Base-by-base conservation (phyloP, 352 stramenopile species). In the Pythium oligandrum region DNA sequence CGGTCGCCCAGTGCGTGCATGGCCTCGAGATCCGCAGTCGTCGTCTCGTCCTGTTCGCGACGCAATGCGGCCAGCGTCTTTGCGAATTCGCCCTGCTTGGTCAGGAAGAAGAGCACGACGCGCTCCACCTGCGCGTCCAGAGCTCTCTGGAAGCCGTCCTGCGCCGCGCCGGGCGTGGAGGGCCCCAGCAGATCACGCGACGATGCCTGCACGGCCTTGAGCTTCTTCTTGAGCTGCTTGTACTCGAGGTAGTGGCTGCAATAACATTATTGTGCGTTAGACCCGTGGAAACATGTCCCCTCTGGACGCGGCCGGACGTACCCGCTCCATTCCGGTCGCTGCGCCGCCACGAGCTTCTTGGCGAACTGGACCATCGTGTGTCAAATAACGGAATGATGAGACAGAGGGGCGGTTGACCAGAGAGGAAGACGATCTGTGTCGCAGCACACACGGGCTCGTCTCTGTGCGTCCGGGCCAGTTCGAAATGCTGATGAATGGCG, bases 221-320 rank as follows among this genome's bases (percentile, higher is more conserved):
- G 70, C 44, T 81, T 76, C 68, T 91, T 93, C 76, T 95, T 95
- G 11, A 95, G 71, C 50, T 93, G 79, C 61, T 93, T 93, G 81
- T 95, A 95, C 72, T 95, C 81, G 38, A 95, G 66, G 63, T 95
- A 95, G 61, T 95, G 86, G 2, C 83, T 91, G 43, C 46, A 48
- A 4, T 5, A 17, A 12, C 26, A 49, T 26, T 26, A 26, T 26
- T 26, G 17, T 26, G 17, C 17, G 17, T 26, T 26, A 26, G 17
- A 26, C 17, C 17, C 17, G 17, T 26, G 17, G 17, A 26, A 26
- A 26, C 17, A 26, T 26, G 17, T 26, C 17, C 17, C 17, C 17
- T 26, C 17, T 26, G 17, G 17, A 26, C 5, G 31, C 12, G 31
- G 2, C 11, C 8, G 4, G 50, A 68, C 71, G 53, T 38, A 88